Evolutionary conservation across 352 stramenopile species (phyloP).

Genomic region (Pythium folliculosum): DNA sequence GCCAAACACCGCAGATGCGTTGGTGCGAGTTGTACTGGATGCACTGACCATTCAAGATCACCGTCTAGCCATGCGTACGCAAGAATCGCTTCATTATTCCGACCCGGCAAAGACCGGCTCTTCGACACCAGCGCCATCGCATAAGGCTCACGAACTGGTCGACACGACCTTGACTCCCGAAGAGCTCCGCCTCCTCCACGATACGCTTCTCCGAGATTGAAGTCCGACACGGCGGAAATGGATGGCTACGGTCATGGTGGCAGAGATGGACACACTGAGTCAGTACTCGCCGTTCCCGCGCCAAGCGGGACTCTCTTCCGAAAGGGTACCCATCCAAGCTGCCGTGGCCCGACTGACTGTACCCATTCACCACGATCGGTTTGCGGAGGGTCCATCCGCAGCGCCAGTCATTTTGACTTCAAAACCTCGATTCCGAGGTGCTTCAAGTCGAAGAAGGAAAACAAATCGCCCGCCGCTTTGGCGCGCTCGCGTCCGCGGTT

Average conservation of each 20-base stretch:
- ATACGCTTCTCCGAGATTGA: conserved; percentile 26
- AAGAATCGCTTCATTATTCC: not conserved
- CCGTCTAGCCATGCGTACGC: not conserved
- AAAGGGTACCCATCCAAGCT: conserved; percentile 24
- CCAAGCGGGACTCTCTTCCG: not conserved
- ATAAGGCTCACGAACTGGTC: not conserved
- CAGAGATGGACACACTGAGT: too few relatives aligned
- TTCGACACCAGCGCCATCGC: not conserved
- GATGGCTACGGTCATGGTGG: not conserved
- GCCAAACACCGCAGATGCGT: not conserved
- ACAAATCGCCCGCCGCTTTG: conserved; percentile 7
- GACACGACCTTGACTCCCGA: conserved; percentile 26
- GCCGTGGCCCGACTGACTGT: conserved; percentile 5
- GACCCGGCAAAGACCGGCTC: not conserved
- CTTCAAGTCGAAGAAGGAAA: conserved; percentile 20
- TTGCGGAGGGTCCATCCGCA: conserved; percentile 18
- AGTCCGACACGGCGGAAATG: not conserved
- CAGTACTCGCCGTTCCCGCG: conserved; percentile 8
- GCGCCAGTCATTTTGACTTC: conserved; percentile 31
- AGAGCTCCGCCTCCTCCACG: conserved; percentile 31
- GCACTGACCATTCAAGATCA: conserved; percentile 2
- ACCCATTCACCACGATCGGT: conserved; percentile 22
- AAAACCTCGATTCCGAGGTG: conserved; percentile 31
- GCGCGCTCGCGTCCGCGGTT: conserved; percentile 4
- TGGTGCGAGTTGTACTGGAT: conserved; percentile 3